A percentile compares a stretch with the other conserved stretches of the same genome.
Conservation (phyloP, 169 alveolate species). For the Cystoisospora suis region DNA sequence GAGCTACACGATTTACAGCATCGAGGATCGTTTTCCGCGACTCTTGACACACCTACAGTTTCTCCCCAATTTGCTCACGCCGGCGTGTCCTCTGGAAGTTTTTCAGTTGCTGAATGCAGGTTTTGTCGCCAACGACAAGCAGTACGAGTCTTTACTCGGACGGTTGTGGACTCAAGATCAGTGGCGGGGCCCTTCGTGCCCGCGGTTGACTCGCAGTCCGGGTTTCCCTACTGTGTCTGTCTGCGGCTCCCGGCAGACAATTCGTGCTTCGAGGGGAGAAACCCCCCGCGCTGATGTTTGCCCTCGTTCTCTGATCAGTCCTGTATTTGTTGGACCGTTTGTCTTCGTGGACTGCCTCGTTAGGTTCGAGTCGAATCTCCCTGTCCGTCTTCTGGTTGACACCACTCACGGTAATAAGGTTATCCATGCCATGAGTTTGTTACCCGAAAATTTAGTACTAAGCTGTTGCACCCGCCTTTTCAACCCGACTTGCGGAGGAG, state of each 20-base stretch:
- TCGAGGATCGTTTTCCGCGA: conserved; percentile 21
- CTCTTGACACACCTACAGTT: conserved; percentile 27
- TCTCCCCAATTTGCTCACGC: not conserved
- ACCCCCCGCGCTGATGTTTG: no score
- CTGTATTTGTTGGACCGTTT: not conserved
- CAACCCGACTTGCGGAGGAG: not conserved
- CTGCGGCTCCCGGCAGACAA: not conserved
- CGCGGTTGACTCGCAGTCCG: not conserved
- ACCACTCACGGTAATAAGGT: not conserved
- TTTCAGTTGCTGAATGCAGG: conserved; percentile 10
- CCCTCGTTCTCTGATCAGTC: no score
- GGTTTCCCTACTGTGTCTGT: no score
- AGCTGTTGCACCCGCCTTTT: not conserved
- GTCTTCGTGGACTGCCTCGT: conserved; percentile 3
- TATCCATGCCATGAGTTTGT: not conserved
- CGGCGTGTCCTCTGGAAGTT: not conserved
- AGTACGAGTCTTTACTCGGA: not conserved
- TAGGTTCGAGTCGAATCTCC: not conserved
- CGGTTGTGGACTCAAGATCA: not conserved
- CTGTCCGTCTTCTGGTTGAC: not conserved
- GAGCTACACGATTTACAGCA: not conserved
- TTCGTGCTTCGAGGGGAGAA: not conserved
- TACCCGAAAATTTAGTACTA: not conserved
- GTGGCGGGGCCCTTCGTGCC: conserved; percentile 26
- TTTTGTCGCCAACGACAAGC: not conserved